phyloP scores from a whole-genome alignment of 1,284 basidiomycete genomes.

The Tilletia horrida region DNA sequence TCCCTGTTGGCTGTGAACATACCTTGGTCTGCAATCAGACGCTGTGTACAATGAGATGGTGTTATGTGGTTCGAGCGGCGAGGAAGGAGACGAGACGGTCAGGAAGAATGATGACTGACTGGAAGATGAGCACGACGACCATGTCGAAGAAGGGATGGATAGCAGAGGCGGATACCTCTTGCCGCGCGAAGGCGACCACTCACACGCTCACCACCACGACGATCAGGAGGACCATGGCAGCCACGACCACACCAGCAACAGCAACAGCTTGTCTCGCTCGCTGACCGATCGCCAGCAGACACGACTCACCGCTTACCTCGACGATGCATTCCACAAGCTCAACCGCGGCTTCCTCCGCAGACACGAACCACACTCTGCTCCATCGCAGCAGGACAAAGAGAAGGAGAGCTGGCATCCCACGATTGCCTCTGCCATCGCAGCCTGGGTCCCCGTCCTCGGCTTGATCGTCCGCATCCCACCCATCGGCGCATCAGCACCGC shows the following conservation, averaged over 20 bases:
- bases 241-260: background rate
- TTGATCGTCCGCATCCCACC: constrained; percentile 13
- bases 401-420: constrained; percentile 8
- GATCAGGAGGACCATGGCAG: background rate
- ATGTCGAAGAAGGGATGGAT: background rate
- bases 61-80: no score
- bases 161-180: background rate
- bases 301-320: constrained; percentile 2
- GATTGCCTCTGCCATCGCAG: background rate
- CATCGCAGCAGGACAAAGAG: background rate
- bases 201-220: background rate
- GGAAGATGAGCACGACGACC: background rate
- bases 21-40: background rate
- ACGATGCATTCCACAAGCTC: constrained; percentile 1
- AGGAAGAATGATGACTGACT: background rate
- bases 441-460: background rate
- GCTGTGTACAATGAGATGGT: background rate
- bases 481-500: background rate
- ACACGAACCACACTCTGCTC: background rate
- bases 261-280: background rate
- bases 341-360: constrained; percentile 12
- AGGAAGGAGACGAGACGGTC: background rate
- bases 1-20: background rate
- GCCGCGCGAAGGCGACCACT: constrained; percentile 5
- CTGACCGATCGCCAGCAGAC: constrained; percentile 15